Evolutionary conservation across 2,329 filamentous ascomycete species (phyloP).

Genomic region (Claviceps monticola): DNA sequence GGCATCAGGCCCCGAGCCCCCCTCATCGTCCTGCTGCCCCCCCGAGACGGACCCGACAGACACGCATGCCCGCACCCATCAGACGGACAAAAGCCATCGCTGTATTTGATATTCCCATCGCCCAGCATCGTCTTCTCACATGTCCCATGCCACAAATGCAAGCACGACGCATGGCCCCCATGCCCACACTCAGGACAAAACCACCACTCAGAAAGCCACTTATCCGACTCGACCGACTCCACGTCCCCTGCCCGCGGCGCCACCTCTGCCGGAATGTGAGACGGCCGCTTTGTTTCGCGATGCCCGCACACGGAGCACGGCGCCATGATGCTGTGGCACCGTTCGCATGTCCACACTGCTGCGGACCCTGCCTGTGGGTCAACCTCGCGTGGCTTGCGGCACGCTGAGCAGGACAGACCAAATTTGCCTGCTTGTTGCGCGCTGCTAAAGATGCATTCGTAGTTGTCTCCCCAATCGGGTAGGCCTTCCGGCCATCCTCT

Average conservation of each 20-base stretch:
- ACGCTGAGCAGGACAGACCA: slow-evolving; percentile 39
- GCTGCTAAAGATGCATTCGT: slow-evolving; percentile 37
- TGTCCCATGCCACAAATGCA: slow-evolving; percentile 43
- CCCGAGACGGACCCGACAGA: slow-evolving; percentile 41
- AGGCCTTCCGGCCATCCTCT: slow-evolving; percentile 40
- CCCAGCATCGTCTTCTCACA: slow-evolving; percentile 11
- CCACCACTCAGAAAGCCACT: slow-evolving; percentile 39
- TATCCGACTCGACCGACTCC: slow-evolving; percentile 6
- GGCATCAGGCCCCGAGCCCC: slow-evolving; percentile 13
- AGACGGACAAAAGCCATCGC: slow-evolving; percentile 48
- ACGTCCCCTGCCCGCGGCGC: slow-evolving; percentile 13
- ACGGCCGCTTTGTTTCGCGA: slow-evolving; percentile 31
- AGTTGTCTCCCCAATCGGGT: slow-evolving; percentile 39
- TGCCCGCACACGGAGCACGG: slow-evolving; percentile 47
- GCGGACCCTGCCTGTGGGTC: slow-evolving; percentile 29
- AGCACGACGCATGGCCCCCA: slow-evolving; percentile 46
- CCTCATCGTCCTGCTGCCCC: slow-evolving; percentile 33
- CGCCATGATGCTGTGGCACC: slow-evolving; percentile 37
- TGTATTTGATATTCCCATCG: slow-evolving; percentile 18
- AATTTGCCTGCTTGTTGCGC: slow-evolving; percentile 42
- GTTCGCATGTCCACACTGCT: slow-evolving; percentile 44
- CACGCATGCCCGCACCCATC: slow-evolving; percentile 53
- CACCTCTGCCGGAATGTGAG: slow-evolving; percentile 21
- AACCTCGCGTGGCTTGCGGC: slow-evolving; percentile 41
- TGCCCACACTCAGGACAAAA: slow-evolving; percentile 49